Evolutionary conservation across 2,329 filamentous ascomycete species (phyloP), one percentile per base, ranked within the genome.

Genomic region (Fusarium secorum): DNA sequence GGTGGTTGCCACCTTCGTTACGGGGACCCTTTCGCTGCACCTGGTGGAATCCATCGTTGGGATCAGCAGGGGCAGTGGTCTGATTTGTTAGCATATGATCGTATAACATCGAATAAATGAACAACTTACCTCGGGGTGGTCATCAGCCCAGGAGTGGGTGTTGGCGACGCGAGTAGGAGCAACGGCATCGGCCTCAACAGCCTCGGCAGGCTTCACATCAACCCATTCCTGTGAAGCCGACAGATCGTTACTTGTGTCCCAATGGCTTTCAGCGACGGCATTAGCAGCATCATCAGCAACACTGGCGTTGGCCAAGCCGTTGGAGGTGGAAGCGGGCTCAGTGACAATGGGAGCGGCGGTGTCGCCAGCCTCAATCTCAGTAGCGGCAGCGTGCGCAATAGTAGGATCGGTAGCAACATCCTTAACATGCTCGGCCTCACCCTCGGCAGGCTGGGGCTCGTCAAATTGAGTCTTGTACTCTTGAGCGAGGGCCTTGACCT

Each of bases 111-210:
- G 22, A 39, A 20, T 9, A 22, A 15, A 41, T 3, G 20, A 26
- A 45, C 17, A 28, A 76, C 83, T 73, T 78, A 87, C 85, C 77
- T 84, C 88, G 22, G 91, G 88, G 74, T 92, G 88, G 66, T 96
- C 93, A 76, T 97, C 94, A 30, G 93, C 93, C 93, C 93, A 97
- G 75, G 90, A 94, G 77, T 91, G 89, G 33, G 85, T 85, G 75
- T 86, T 85, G 59, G 82, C 78, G 41, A 83, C 80, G 13, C 83
- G 83, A 11, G 88, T 89, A 49, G 89, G 87, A 56, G 67, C 56
- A 39, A 89, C 88, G 49, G 85, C 89, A 68, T 96, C 93, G 9
- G 91, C 91, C 84, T 97, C 94, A 55, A 88, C 83, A 49, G 90
- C 87, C 76, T 95, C 89, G 61, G 91, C 89, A 55, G 93, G 89